Conservation (phyloP, 768 basidiomycete species). For the Kockovaella imperatae region DNA sequence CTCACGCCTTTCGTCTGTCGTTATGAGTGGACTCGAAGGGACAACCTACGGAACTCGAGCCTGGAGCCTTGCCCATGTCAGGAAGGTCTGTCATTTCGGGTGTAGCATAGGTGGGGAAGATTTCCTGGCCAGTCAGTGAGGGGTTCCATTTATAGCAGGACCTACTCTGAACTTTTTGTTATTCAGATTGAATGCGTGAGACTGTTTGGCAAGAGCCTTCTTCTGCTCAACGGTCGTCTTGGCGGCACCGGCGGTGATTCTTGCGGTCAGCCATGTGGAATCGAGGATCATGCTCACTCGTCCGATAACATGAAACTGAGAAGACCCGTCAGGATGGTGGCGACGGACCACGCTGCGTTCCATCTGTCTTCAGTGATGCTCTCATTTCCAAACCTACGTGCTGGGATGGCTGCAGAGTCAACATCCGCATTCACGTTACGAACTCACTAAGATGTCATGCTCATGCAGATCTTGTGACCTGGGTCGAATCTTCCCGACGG, state of each 20-base stretch:
- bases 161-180: conserved; percentile 62
- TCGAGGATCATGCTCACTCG: conserved; percentile 18
- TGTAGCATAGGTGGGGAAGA: conserved; percentile 79
- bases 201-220: conserved; percentile 62
- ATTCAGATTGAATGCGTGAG: conserved; percentile 76
- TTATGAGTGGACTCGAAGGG: conserved; percentile 7
- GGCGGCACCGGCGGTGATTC: conserved; percentile 88
- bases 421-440: neutral
- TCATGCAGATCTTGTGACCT: conserved; percentile 79
- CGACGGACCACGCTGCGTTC: conserved; percentile 43
- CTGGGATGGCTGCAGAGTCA: conserved; percentile 28
- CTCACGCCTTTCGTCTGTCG: neutral
- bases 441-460: conserved; percentile 56
- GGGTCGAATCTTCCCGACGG: conserved; percentile 44
- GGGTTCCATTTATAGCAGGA: neutral
- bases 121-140: conserved; percentile 49
- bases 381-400: conserved; percentile 19
- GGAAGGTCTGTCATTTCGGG: conserved; percentile 65
- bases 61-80: conserved; percentile 64
- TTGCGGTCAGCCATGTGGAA: conserved; percentile 1
- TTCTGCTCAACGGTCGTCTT: conserved; percentile 73
- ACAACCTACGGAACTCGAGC: conserved; percentile 13
- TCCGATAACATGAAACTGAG: conserved; percentile 37
- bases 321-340: conserved; percentile 78
- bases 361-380: conserved; percentile 13